Percentiles rank a stretch among this genome's conserved stretches.
Conservation (phyloP, 495 filamentous ascomycete genomes). For the Talaromyces nanjingensis region DNA sequence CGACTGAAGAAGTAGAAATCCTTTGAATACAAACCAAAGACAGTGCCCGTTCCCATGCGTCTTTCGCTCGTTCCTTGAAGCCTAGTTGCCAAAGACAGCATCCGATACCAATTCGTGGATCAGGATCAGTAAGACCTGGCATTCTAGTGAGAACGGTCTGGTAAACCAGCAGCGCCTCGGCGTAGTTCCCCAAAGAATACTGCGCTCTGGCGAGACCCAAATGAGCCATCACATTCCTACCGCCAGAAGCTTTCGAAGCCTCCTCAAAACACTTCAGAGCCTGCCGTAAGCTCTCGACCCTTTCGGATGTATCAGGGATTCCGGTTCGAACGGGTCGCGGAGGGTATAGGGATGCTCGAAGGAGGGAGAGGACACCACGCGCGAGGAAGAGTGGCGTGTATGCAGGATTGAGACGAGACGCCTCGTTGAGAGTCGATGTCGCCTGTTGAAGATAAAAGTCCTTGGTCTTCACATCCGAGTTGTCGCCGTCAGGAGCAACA, state of each 20-base stretch:
- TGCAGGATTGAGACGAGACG: constrained; percentile 83
- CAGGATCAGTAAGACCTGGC: constrained; percentile 86
- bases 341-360: constrained; percentile 77
- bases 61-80: constrained; percentile 83
- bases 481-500: constrained; percentile 54
- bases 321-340: constrained; percentile 56
- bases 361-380: constrained; percentile 81
- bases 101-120: constrained; percentile 90
- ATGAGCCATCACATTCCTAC: constrained; percentile 82
- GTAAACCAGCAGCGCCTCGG: constrained; percentile 75
- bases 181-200: constrained; percentile 75
- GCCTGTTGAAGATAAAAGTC: constrained; percentile 89
- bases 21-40: constrained; percentile 47
- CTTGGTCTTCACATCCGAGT: constrained; percentile 75
- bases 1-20: neutral
- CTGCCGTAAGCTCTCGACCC: constrained; percentile 69
- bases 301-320: constrained; percentile 62
- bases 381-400: constrained; percentile 85
- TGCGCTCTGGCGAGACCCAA: constrained; percentile 79
- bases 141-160: constrained; percentile 78
- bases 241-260: constrained; percentile 71
- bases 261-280: constrained; percentile 91
- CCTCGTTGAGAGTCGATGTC: constrained; percentile 85
- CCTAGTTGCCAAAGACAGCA: constrained; percentile 94
- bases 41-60: constrained; percentile 81